Evolutionary conservation across 495 filamentous ascomycete species (phyloP).

Genomic region (Neurospora sp.): DNA sequence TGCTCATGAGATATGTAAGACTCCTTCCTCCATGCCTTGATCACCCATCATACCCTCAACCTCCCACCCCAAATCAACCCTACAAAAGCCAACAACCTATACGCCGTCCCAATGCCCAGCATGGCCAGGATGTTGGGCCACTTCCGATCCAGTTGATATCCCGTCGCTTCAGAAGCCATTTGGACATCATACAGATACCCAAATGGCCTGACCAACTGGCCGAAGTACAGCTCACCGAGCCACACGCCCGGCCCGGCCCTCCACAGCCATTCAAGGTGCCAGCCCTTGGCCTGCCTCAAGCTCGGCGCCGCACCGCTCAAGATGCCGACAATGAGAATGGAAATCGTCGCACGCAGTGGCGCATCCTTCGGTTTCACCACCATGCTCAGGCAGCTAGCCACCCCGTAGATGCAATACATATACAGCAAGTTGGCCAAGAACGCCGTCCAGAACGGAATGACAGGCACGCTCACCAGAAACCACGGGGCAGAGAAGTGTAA

Average conservation of each 20-base stretch:
- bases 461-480: slow-evolving; percentile 38
- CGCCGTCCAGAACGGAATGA: slow-evolving; percentile 33
- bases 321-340: slow-evolving; percentile 36
- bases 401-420: slow-evolving; percentile 49
- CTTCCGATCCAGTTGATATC: slow-evolving; percentile 30
- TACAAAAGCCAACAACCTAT: slow-evolving; percentile 32
- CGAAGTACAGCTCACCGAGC: slow-evolving; percentile 48
- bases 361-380: slow-evolving; percentile 37
- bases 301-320: slow-evolving; percentile 41
- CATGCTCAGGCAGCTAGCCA: slow-evolving; percentile 42
- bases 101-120: slow-evolving; percentile 27
- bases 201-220: slow-evolving; percentile 34
- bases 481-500: slow-evolving; percentile 46
- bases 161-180: slow-evolving; percentile 21
- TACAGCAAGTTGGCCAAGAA: slow-evolving; percentile 42
- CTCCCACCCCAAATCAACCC: slow-evolving; percentile 21
- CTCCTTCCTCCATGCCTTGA: background rate
- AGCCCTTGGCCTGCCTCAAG: slow-evolving; percentile 34
- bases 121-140: slow-evolving; percentile 29
- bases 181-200: slow-evolving; percentile 37
- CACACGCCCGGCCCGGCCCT: slow-evolving; percentile 41
- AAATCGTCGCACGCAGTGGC: slow-evolving; percentile 38
- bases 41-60: background rate
- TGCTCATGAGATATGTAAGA: background rate
- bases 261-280: slow-evolving; percentile 50